phyloP scores from a whole-genome alignment of 208 protist genomes.

The Trypanosoma theileri region DNA sequence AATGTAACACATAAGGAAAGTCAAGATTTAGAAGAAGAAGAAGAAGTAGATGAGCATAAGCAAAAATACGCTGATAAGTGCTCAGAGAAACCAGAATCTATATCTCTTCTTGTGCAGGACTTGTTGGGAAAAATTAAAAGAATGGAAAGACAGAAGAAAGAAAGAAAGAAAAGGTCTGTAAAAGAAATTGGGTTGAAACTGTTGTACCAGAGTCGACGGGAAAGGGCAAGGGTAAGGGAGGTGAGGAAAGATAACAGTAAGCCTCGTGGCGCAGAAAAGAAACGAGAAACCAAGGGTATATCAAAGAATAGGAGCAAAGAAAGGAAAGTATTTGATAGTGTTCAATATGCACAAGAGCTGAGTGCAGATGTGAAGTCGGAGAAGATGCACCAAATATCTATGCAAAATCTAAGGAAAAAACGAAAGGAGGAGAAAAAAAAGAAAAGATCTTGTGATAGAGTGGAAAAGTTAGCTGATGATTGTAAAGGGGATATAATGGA shows the following conservation, averaged over 20 bases:
- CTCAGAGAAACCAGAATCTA: not conserved
- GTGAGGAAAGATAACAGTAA: not conserved
- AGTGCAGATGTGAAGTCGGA: not conserved
- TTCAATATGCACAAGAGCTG: not conserved
- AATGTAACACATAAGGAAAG: not conserved
- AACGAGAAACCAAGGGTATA: not conserved
- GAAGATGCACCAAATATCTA: not conserved
- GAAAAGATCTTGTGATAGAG: no score
- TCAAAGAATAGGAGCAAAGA: not conserved
- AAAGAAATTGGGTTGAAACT: not conserved
- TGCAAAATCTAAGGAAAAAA: not conserved
- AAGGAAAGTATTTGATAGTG: not conserved
- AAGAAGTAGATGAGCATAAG: not conserved
- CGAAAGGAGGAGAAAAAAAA: not conserved
- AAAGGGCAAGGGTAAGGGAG: not conserved
- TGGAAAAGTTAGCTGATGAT: no score
- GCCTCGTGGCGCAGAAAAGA: not conserved
- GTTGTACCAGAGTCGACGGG: no score
- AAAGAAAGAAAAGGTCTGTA: not conserved
- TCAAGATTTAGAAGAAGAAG: not conserved
- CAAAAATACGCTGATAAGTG: not conserved
- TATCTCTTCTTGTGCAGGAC: slow-evolving; percentile 13
- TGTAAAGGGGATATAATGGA: no score
- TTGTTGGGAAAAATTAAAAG: slow-evolving; percentile 4
- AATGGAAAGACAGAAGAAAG: not conserved